Base-by-base conservation (phyloP, 805 yeast species). In the Candida ortonii region DNA sequence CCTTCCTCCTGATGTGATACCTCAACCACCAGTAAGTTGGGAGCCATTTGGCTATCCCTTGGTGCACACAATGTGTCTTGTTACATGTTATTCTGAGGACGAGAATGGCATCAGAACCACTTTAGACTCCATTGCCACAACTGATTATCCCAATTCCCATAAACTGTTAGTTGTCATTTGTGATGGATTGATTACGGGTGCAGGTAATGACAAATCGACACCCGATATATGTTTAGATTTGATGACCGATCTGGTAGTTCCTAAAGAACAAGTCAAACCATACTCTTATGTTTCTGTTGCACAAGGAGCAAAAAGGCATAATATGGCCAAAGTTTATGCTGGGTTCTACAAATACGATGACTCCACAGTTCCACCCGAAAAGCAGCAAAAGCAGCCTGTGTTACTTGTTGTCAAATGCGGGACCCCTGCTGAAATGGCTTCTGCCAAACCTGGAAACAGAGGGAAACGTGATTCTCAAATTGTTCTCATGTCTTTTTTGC, bases 391-490 rank as follows among this genome's bases (percentile, higher is more conserved):
- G 44, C 84, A 84, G 16, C 96, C 96, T 1, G 68, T 88, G 46
- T 55, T 89, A 15, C 66, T 80, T 19, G 68, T 89, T 49, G 94
- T 85, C 19, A 88, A 88, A 58, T 84, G 94, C 61, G 97, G 97
- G 41, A 81, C 95, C 0, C 86, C 87, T 9, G 79, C 70, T 15
- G 96, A 87, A 57, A 79, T 76, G 20, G 70, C 71, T 10, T 68
- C 80, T 4, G 67, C 80, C 3, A 81, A 80, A 54, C 95, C 96
- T 4, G 97, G 97, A 47, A 88, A 88, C 59, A 80, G 97, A 70
- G 97, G 97, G 63, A 88, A 88, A 61, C 84, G 97, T 65, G 97
- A 88, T 56, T 85, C 96, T 15, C 97, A 88, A 59, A 80, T 88
- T 40, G 80, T 88, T 42, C 67, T 88, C 50, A 88, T 88, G 96